These are phyloP conservation scores for Tetradesmus lagerheimii DNA, from an alignment of 139 green algal species.

Conservation along the genomic window DNA sequence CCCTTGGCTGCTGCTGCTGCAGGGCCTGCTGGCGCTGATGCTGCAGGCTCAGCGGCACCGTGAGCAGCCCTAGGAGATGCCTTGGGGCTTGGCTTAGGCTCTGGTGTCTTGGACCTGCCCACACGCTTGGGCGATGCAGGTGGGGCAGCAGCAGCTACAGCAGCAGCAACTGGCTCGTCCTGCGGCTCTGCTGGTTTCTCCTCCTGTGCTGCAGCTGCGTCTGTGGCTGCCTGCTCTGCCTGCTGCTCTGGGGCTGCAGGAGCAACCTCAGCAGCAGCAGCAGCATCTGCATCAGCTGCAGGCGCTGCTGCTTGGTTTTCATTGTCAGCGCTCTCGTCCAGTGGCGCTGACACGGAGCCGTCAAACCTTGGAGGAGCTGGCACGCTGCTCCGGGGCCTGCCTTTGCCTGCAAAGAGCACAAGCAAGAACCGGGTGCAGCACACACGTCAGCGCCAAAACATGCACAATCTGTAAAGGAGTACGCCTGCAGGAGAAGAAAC, in stretches of 20 bases:
- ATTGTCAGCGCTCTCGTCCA: no score
- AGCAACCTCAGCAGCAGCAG: background rate
- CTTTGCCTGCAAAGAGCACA: background rate
- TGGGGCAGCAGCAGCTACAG: constrained; percentile 19
- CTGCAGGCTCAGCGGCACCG: background rate
- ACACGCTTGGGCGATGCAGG: background rate
- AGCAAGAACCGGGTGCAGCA: background rate
- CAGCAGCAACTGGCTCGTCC: background rate
- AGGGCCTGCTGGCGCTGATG: background rate
- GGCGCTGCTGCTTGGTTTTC: background rate
- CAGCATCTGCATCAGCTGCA: background rate
- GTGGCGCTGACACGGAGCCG: background rate
- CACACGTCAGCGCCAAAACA: background rate
- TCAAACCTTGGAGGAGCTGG: constrained; percentile 39
- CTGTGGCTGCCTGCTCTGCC: background rate
- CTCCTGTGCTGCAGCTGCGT: background rate
- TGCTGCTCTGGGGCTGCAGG: background rate
- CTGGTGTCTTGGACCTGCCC: background rate
- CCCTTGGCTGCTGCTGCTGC: constrained; percentile 5
- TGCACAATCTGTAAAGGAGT: background rate
- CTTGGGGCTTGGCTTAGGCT: background rate
- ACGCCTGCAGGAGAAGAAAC: no score
- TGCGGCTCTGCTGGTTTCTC: background rate
- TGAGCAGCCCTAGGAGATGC: background rate
- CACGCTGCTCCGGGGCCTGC: constrained; percentile 42